Evolutionary conservation across 306 rosid genomes (phyloP).

Genomic region (Rosa chinensis): DNA sequence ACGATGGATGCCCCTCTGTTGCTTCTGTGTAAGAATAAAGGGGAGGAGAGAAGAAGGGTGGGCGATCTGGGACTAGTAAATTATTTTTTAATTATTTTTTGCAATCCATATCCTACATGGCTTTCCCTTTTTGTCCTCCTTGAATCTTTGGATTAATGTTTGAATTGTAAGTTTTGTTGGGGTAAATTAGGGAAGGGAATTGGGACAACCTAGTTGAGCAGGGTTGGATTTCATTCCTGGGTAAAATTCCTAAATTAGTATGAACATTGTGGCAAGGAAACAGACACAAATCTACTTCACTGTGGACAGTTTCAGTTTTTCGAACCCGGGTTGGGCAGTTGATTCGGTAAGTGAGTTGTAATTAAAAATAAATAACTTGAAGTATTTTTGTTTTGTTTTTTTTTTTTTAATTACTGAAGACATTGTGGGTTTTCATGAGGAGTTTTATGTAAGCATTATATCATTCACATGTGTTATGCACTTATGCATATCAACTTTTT

Average conservation of each 20-base stretch:
- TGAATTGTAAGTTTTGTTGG: conserved; percentile 2
- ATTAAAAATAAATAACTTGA: neutral
- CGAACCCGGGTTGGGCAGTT: neutral
- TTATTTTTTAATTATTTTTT: neutral
- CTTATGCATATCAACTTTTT: neutral
- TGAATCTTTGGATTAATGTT: neutral
- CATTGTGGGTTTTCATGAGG: neutral
- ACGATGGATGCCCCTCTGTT: conserved; percentile 48
- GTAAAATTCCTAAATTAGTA: neutral
- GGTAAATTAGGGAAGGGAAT: neutral
- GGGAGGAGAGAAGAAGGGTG: conserved; percentile 27
- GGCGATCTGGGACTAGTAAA: conserved; percentile 39
- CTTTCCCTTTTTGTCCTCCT: conserved; percentile 8
- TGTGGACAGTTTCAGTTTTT: neutral
- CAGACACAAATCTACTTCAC: neutral
- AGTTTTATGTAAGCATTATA: neutral
- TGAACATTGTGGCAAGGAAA: neutral
- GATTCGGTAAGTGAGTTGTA: neutral
- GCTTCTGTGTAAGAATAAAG: conserved; percentile 38
- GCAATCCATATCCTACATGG: neutral
- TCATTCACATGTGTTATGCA: neutral
- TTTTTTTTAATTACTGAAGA: neutral
- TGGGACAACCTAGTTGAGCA: neutral
- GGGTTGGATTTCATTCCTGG: neutral
- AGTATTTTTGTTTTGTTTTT: neutral